A percentile compares a stretch with the other conserved stretches of the same genome.
Evolutionary conservation across 2,329 filamentous ascomycete species (phyloP).

Genomic region (Ceratocystis cubensis): DNA sequence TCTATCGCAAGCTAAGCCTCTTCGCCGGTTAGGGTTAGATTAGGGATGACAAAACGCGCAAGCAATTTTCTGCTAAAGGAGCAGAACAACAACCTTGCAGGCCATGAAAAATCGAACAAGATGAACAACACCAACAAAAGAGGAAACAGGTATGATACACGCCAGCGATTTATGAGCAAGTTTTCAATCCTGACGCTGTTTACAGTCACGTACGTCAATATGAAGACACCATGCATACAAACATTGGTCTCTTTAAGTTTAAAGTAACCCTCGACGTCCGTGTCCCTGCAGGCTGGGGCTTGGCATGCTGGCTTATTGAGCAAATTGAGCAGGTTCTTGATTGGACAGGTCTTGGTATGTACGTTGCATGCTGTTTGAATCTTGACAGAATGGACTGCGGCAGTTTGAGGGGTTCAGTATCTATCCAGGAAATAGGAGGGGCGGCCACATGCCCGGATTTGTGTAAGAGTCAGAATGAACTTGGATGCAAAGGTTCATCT

Average conservation of each 20-base stretch:
- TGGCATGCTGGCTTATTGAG: slow-evolving; percentile 6
- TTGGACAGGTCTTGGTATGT: not conserved
- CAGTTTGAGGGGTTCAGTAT: not conserved
- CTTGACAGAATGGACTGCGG: not conserved
- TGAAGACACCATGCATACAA: not conserved
- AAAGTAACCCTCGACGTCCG: not conserved
- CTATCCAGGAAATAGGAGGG: no score
- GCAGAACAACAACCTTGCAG: no score
- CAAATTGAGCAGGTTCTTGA: slow-evolving; percentile 11
- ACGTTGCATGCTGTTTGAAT: not conserved
- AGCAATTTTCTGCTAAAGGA: no score
- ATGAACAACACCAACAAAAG: not conserved
- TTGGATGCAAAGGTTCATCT: no score
- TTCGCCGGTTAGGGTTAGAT: not conserved
- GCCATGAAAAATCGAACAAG: not conserved
- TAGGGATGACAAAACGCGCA: no score
- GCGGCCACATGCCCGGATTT: no score
- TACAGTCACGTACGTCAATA: not conserved
- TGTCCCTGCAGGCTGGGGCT: not conserved
- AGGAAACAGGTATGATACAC: not conserved
- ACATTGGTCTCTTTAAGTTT: not conserved
- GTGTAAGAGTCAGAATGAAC: no score
- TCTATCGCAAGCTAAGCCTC: no score
- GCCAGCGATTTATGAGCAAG: not conserved
- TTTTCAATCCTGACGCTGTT: not conserved